Conservation (phyloP, 2,329 filamentous ascomycete species). For the Alternaria arbusti region DNA sequence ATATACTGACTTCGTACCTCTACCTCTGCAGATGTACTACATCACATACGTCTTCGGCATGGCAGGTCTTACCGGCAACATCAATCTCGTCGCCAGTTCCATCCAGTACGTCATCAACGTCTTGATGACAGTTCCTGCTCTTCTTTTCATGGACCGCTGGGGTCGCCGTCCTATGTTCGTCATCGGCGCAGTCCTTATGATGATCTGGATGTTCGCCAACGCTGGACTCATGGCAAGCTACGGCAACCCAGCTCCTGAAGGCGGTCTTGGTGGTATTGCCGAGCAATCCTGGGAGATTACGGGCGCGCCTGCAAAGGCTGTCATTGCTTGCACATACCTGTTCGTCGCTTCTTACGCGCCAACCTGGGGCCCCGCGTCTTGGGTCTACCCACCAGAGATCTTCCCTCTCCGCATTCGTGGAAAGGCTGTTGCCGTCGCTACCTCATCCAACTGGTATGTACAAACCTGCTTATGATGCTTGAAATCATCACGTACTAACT, state of each 20-base stretch:
- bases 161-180: slow-evolving; percentile 73
- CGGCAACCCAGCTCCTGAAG: slow-evolving; percentile 53
- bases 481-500: neutral
- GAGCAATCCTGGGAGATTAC: slow-evolving; percentile 52
- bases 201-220: slow-evolving; percentile 66
- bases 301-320: slow-evolving; percentile 52
- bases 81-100: slow-evolving; percentile 68
- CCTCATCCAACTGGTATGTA: slow-evolving; percentile 61
- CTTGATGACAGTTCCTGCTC: slow-evolving; percentile 75
- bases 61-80: slow-evolving; percentile 68
- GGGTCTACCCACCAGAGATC: slow-evolving; percentile 67
- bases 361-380: slow-evolving; percentile 66
- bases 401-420: slow-evolving; percentile 68
- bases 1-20: neutral
- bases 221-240: slow-evolving; percentile 67
- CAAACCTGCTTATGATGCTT: neutral
- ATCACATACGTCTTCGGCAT: slow-evolving; percentile 71
- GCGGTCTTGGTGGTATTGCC: slow-evolving; percentile 50
- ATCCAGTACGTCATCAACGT: slow-evolving; percentile 84
- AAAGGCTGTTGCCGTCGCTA: slow-evolving; percentile 67
- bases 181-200: slow-evolving; percentile 70
- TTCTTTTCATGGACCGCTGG: slow-evolving; percentile 77
- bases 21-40: slow-evolving; percentile 5
- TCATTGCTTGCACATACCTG: slow-evolving; percentile 74
- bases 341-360: slow-evolving; percentile 74